Conservation (phyloP, 1,284 basidiomycete species). For the Ustilago trichophora region DNA sequence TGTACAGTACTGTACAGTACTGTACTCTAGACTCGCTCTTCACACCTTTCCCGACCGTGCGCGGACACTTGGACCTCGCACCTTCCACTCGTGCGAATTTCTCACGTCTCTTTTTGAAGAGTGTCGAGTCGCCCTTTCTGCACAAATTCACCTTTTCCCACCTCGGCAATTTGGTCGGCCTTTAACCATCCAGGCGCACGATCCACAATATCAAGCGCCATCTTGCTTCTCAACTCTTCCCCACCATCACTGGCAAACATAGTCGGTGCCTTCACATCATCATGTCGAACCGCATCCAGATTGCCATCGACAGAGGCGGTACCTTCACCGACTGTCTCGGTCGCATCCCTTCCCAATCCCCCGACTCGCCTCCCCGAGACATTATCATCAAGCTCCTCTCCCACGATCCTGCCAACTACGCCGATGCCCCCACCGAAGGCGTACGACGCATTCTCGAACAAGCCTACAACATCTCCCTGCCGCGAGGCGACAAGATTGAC, state of each 20-base stretch:
- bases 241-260: not conserved
- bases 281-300: constrained; percentile 51
- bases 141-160: not conserved
- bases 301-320: constrained; percentile 64
- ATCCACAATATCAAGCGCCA: not conserved
- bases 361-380: constrained; percentile 48
- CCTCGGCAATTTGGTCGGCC: constrained; percentile 16
- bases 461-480: constrained; percentile 75
- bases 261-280: not conserved
- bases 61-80: no score
- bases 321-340: constrained; percentile 65
- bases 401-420: constrained; percentile 77
- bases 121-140: no score
- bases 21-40: no score
- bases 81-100: constrained; percentile 10
- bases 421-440: constrained; percentile 92
- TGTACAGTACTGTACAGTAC: no score
- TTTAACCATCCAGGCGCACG: constrained; percentile 9
- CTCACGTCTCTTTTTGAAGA: no score
- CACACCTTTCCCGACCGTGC: constrained; percentile 13
- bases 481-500: constrained; percentile 75
- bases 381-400: constrained; percentile 68
- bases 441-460: constrained; percentile 88
- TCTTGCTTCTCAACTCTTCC: not conserved
- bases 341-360: constrained; percentile 30